A percentile compares a stretch with the other conserved stretches of the same genome.
These are phyloP conservation scores for Komagataella kurtzmanii DNA, from an alignment of 805 yeast species.

Conservation along the genomic window DNA sequence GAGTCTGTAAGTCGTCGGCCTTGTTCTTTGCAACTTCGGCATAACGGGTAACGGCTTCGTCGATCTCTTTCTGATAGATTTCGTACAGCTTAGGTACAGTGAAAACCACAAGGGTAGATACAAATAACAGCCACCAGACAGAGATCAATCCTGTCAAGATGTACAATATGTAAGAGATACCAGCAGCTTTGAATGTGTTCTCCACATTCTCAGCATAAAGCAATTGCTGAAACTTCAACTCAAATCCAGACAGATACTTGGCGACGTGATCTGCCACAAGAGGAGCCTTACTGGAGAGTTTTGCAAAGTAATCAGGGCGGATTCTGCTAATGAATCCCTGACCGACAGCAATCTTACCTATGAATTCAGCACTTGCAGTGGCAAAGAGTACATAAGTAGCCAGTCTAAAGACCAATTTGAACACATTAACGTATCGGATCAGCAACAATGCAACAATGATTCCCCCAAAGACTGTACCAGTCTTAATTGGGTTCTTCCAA, in stretches of 20 bases:
- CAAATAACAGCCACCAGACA: conserved; percentile 49
- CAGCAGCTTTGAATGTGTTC: conserved; percentile 62
- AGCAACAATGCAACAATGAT: conserved; percentile 40
- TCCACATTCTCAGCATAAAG: conserved; percentile 60
- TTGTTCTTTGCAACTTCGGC: conserved; percentile 35
- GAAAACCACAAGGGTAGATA: conserved; percentile 50
- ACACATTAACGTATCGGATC: conserved; percentile 48
- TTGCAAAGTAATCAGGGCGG: conserved; percentile 39
- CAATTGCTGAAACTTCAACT: conserved; percentile 39
- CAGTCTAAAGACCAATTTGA: conserved; percentile 47
- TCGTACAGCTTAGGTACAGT: conserved; percentile 65
- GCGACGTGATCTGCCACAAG: conserved; percentile 21
- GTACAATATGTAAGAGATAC: conserved; percentile 48
- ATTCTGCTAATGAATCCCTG: conserved; percentile 69
- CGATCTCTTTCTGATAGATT: conserved; percentile 66
- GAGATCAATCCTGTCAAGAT: conserved; percentile 67
- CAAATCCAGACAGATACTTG: conserved; percentile 30
- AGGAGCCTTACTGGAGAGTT: conserved; percentile 14
- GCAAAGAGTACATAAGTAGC: conserved; percentile 40
- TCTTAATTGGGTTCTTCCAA: conserved; percentile 64
- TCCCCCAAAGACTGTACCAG: conserved; percentile 67
- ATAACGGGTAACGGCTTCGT: conserved; percentile 38
- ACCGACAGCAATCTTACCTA: conserved; percentile 62
- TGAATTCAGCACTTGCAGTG: conserved; percentile 67
- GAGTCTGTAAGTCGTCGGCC: conserved; percentile 25